Evolutionary conservation across 257 asterid species (phyloP), one percentile per base, ranked within the genome.

Genomic region (Cynanchum wilfordii): DNA sequence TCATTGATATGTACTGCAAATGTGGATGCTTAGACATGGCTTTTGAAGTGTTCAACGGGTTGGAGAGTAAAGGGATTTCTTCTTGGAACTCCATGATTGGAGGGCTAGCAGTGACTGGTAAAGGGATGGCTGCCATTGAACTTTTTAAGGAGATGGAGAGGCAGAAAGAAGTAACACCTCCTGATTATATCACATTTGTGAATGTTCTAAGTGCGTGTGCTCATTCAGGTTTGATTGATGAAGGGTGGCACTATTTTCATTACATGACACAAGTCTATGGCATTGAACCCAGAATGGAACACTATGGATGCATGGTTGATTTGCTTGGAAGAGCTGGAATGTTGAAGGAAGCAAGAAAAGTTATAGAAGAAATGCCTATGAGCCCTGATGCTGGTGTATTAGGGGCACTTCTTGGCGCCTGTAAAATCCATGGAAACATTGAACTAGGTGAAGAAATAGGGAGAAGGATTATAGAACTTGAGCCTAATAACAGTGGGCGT

Each of bases 61-160:
- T 87, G 74, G 42, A 80, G 3, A 49, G 72, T 29, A 90, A 83
- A 77, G 89, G 93, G 10, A 82, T 87, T 73, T 90, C 98, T 0
- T 89, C 97, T 7, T 93, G 97, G 98, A 93, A 93, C 59, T 87
- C 92, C 79, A 87, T 93, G 95, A 89, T 93, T 71, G 96, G 98
- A 75, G 97, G 98, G 44, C 84, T 89, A 12, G 97, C 97, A 9
- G 84, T 86, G 87, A 90, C 86, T 2, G 98, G 98, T 3, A 82
- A 79, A 82, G 97, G 98, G 8, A 77, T 73, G 70, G 89, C 64
- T 4, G 98, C 98, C 15, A 84, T 93, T 73, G 87, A 80, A 80
- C 89, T 89, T 82, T 57, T 90, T 52, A 84, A 85, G 78, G 82
- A 80, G 77, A 90, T 93, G 98, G 97, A 89, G 81, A 67, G 75